Evolutionary conservation across 2,329 filamentous ascomycete species (phyloP), one percentile per base, ranked within the genome.

Genomic region (Bertia moriformis): DNA sequence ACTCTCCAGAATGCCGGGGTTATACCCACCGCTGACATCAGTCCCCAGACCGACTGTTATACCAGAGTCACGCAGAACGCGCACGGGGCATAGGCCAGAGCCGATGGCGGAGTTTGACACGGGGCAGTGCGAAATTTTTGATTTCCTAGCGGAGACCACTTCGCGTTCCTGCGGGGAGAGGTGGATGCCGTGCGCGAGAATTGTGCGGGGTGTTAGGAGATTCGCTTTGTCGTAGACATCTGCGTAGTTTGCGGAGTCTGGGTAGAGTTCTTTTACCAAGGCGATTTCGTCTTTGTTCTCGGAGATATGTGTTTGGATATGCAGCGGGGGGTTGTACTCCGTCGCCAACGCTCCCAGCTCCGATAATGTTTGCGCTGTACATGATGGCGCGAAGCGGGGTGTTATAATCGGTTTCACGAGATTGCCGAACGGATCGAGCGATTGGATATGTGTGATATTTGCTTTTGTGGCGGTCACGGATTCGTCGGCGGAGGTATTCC

Each of bases 21-120:
- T 20, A 27, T 39, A 39, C 10, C 38, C 38, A 37, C 24, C 38
- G 22, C 38, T 39, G 12, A 39, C 38, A 37, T 39, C 38, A 7
- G 38, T 36, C 18, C 38, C 38, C 27, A 39, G 18, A 14, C 38
- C 38, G 15, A 39, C 38, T 14, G 7, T 18, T n/a, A 39, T 18
- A 10, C 38, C 38, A 7, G 7, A 12, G 12, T 38, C 20, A 22
- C 30, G 27, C 7, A 38, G 37, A 19, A 7, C 14, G 12, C 37
- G 37, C 10, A 38, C 27, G 7, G 19, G 13, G 15, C 19, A 22
- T 7, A 38, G 30, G 7, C 37, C 37, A 7, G 13, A 22, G 10
- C 19, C 19, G 12, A 38, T 7, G 5, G 37, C 37, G 7, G 37
- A 10, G 15, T 38, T 38, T 22, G 19, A 22, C 10, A 15, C 19